phyloP scores from a whole-genome alignment of 192 early-diverging fungal genomes.

The Coemansia sp. region DNA sequence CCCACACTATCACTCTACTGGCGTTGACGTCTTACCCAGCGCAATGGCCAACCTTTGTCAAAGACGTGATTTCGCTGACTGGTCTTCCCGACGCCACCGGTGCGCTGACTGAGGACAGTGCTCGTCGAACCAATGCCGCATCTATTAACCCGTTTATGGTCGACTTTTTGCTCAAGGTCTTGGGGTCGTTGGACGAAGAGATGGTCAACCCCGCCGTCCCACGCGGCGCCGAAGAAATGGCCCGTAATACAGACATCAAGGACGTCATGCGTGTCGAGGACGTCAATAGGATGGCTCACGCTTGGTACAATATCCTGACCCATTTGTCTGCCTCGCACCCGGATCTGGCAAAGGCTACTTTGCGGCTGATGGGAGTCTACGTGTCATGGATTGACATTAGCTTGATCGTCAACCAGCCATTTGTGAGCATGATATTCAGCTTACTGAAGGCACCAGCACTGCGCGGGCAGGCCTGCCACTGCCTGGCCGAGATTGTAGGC shows the following conservation, averaged over 20 bases:
- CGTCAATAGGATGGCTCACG: conserved; percentile 68
- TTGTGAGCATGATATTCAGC: conserved; percentile 75
- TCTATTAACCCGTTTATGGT: conserved; percentile 54
- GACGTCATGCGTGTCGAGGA: conserved; percentile 87
- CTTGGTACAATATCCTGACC: conserved; percentile 77
- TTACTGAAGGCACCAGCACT: conserved; percentile 65
- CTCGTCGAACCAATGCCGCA: conserved; percentile 54
- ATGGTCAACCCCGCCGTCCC: conserved; percentile 75
- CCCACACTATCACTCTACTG: conserved; percentile 77
- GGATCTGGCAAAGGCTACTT: conserved; percentile 65
- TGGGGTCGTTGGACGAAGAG: conserved; percentile 84
- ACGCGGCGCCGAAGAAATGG: conserved; percentile 65
- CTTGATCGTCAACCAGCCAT: conserved; percentile 81
- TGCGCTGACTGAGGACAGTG: conserved; percentile 45
- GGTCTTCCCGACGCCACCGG: conserved; percentile 53
- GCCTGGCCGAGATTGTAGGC: conserved; percentile 81
- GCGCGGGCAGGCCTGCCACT: conserved; percentile 76
- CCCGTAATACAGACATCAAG: conserved; percentile 83
- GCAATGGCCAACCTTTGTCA: conserved; percentile 87
- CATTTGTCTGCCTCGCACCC: conserved; percentile 58
- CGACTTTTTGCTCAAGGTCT: conserved; percentile 81
- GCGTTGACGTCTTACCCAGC: conserved; percentile 83
- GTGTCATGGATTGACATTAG: conserved; percentile 97
- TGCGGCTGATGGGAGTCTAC: conserved; percentile 84
- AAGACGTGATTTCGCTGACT: conserved; percentile 76